These are phyloP conservation scores for Phytophthora hibernalis DNA, from an alignment of 352 stramenopile genomes.

Conservation along the genomic window DNA sequence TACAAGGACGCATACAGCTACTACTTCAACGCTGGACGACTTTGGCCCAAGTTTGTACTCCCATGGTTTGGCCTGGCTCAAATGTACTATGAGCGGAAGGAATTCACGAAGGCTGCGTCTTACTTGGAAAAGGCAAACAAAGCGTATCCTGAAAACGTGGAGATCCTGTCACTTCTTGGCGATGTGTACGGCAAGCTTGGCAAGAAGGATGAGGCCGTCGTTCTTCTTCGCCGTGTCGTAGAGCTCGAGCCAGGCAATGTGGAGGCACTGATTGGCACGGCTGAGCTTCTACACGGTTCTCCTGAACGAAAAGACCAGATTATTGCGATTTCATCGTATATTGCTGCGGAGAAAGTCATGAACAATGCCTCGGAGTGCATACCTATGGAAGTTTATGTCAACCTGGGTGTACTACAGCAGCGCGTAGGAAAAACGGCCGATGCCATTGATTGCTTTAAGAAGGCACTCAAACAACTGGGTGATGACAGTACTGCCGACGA, in stretches of 20 bases:
- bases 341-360: slow-evolving; percentile 89
- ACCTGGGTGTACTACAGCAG: slow-evolving; percentile 85
- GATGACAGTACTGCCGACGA: slow-evolving; percentile 42
- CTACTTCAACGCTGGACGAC: slow-evolving; percentile 94
- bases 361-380: slow-evolving; percentile 82
- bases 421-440: slow-evolving; percentile 89
- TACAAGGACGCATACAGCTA: slow-evolving; percentile 97
- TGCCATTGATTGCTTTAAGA: slow-evolving; percentile 92
- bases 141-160: slow-evolving; percentile 88
- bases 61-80: slow-evolving; percentile 89
- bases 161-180: slow-evolving; percentile 82
- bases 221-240: slow-evolving; percentile 82
- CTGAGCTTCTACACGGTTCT: slow-evolving; percentile 80
- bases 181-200: slow-evolving; percentile 85
- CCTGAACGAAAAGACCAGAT: slow-evolving; percentile 90
- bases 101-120: slow-evolving; percentile 80
- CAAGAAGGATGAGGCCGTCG: slow-evolving; percentile 83
- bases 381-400: slow-evolving; percentile 87
- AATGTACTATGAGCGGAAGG: slow-evolving; percentile 91
- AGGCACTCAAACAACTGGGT: slow-evolving; percentile 69
- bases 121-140: slow-evolving; percentile 92
- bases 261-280: slow-evolving; percentile 82
- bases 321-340: slow-evolving; percentile 90
- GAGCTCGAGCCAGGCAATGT: slow-evolving; percentile 89
- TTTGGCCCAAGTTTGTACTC: slow-evolving; percentile 89